These are phyloP conservation scores for Talaromyces sp. DNA, from an alignment of 2,329 filamentous ascomycete species.

Conservation along the genomic window DNA sequence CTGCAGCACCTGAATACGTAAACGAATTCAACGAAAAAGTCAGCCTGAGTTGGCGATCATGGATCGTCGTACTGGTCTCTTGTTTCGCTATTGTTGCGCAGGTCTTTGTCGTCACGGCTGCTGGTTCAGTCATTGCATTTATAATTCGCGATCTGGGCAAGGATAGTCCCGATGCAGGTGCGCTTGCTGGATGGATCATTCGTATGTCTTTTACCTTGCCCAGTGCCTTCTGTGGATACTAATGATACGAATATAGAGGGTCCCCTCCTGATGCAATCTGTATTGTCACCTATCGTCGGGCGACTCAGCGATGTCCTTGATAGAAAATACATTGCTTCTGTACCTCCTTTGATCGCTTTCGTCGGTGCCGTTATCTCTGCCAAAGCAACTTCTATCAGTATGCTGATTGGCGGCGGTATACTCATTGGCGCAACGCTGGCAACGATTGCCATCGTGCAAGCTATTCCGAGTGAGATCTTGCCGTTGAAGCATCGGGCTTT, in stretches of 20 bases:
- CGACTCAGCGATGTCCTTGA: slow-evolving; percentile 14
- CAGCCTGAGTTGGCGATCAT: slow-evolving; percentile 11
- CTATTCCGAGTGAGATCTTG: slow-evolving; percentile 14
- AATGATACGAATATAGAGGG: background rate
- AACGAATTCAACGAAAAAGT: background rate
- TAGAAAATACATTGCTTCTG: slow-evolving; percentile 13
- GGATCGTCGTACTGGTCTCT: slow-evolving; percentile 11
- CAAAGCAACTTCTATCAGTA: slow-evolving; percentile 13
- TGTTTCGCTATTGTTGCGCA: slow-evolving; percentile 15
- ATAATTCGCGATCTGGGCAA: slow-evolving; percentile 14
- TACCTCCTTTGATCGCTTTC: slow-evolving; percentile 13
- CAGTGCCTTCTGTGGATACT: background rate
- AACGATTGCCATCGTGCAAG: slow-evolving; percentile 14
- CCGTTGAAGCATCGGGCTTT: slow-evolving; percentile 14
- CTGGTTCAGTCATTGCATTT: slow-evolving; percentile 13
- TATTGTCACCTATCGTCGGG: slow-evolving; percentile 13
- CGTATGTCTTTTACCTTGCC: background rate
- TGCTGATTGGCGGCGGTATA: slow-evolving; percentile 15
- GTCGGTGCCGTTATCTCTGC: slow-evolving; percentile 11
- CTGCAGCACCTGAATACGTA: background rate
- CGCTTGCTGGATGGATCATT: slow-evolving; percentile 13
- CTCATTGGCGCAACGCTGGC: slow-evolving; percentile 10
- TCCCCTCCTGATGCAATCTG: slow-evolving; percentile 11
- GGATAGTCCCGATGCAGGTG: background rate
- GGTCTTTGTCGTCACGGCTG: slow-evolving; percentile 16